Base-by-base conservation (phyloP, 306 rosid genomes). In the Alnus glutinosa region DNA sequence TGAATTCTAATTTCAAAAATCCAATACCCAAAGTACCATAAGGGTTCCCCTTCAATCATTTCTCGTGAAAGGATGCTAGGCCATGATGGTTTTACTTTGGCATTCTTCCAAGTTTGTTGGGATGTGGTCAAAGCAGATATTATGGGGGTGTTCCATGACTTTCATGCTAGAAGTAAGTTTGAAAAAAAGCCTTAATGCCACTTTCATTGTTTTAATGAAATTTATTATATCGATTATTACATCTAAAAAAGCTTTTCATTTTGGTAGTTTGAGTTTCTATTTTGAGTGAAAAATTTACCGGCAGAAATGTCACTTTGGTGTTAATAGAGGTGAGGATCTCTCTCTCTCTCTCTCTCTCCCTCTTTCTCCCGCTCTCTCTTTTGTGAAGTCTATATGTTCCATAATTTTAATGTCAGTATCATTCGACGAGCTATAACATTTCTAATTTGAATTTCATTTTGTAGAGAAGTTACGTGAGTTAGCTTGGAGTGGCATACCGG, bases 401-500 rank as follows among this genome's bases (percentile, higher is more conserved):
- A 15, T 37, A 64, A 63, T 34, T 34, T 63, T 63, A 34, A 14
- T 63, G 47, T 63, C 14, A 14, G 44, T 14, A 63, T 2, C n/a
- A 64, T 16, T 37, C 37, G 2, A 64, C 8, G 72, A 67, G 72
- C 72, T 39, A 19, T 42, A 67, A 67, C 46, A 64, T 64, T 57
- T 80, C 78, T 75, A 71, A 50, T 50, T 57, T 79, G 73, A 50
- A 69, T 55, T 82, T 77, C 61, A 59, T 83, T 75, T 77, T 84
- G 85, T 73, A 94, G 98, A 94, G 64, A 94, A 89, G 85, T 87
- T 94, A 92, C 98, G 89, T 23, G 98, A 94, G 83, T 87, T 94
- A 78, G 96, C 97, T 82, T 94, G 97, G 98, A 92, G 96, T 86
- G 97, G 98, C 50, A 70, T 94, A 78, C 97, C 94, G 28, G 96